Evolutionary conservation across 208 protist genomes (phyloP).

Genomic region (Acanthamoeba triangularis): DNA sequence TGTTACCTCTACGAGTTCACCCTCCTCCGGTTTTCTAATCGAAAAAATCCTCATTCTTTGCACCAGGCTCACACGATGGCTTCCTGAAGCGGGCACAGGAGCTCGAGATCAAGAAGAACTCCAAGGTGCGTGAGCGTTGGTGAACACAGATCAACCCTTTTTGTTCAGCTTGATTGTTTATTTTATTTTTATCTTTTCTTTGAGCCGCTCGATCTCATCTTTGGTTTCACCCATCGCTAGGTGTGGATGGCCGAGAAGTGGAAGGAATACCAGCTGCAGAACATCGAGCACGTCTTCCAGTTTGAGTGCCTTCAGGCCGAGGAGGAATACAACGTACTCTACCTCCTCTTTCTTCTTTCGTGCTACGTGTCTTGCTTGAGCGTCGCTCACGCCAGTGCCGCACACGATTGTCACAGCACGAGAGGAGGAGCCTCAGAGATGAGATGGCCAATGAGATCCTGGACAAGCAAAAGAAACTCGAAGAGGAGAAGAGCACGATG

Average conservation of each 20-base stretch:
- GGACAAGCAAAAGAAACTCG: conserved; percentile 85
- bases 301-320: conserved; percentile 80
- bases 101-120: conserved; percentile 79
- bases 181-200: not conserved
- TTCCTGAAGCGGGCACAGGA: conserved; percentile 81
- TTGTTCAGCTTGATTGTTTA: not conserved
- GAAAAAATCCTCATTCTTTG: not conserved
- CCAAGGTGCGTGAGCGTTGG: conserved; percentile 2
- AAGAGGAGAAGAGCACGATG: conserved; percentile 82
- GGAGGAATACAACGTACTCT: conserved; percentile 79
- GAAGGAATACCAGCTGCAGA: conserved; percentile 85
- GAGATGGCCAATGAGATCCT: conserved; percentile 80
- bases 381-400: not conserved
- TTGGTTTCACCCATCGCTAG: not conserved
- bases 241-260: conserved; percentile 80
- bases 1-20: not conserved
- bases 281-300: conserved; percentile 83
- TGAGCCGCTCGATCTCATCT: not conserved
- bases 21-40: not conserved
- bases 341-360: not conserved
- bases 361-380: conserved; percentile 39
- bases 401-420: conserved; percentile 21
- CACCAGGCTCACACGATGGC: conserved; percentile 75
- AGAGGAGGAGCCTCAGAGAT: conserved; percentile 72
- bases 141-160: not conserved